Evolutionary conservation across 2,329 filamentous ascomycete genomes (phyloP), one percentile per base, ranked within the genome.

Genomic region (Fusarium globosum): DNA sequence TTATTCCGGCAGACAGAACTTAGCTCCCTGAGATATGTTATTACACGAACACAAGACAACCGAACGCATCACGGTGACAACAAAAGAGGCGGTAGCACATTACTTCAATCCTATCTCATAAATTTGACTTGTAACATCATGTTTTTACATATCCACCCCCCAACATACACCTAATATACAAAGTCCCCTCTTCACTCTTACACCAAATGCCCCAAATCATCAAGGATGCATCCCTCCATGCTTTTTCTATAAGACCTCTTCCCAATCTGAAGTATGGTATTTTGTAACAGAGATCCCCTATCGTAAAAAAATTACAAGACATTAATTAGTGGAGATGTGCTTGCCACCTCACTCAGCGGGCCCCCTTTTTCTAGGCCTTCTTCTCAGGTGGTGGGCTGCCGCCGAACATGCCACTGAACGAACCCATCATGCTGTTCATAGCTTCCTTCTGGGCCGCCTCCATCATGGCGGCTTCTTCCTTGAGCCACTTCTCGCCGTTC

Each of bases 401-500:
- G 61, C 61, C 69, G 26, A 83, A 82, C 56, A 76, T 73, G 61
- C 79, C 78, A 21, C 73, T 75, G 78, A 96, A 91, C 35, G 92
- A 92, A 66, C 88, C 89, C 89, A 96, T 96, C 94, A 97, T 97
- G 80, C 89, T 94, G 84, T 93, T 93, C 92, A 97, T 95, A 78
- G 93, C 92, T 83, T 97, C 95, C 79, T 97, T 93, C 82, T 95
- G 93, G 72, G 91, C 88, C 86, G 94, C 95, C 87, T 98, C 96
- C 85, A 95, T 92, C 81, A 94, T 90, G 55, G 92, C 92, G 48
- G 93, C 93, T 87, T 97, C 95, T 83, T 98, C 96, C 86, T 95
- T 95, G 76, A 99, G 87, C 94, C 95, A 98, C 85, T 96, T 94
- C 82, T 96, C 94, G 59, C 95, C 96, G 80, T 98, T 96, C 82